Evolutionary conservation across 2,329 filamentous ascomycete species (phyloP), one percentile per base, ranked within the genome.

Genomic region (Clonostachys rosea): DNA sequence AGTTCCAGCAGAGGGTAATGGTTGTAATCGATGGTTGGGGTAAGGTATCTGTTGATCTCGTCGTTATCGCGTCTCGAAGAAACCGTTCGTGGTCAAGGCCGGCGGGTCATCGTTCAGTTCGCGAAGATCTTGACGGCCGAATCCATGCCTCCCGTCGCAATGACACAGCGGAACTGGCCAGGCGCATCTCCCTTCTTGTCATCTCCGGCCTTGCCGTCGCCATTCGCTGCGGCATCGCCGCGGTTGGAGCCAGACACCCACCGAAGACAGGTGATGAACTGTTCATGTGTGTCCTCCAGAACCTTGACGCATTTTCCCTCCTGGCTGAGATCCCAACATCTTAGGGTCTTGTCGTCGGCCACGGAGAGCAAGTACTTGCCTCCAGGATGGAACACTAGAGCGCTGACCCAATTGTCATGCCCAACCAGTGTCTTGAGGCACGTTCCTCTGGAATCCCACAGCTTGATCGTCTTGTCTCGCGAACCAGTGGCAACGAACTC

Each of bases 381-480:
- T 9, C 89, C 88, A 0, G 92, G 92, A 59, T 96, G 92, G 64
- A 96, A 97, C 10, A 90, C 83, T 6, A 96, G 68, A 1, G 80
- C 87, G 34, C 90, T 83, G 9, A 97, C 83, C 92, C 92, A 97
- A 63, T 96, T 96, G 64, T 96, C 91, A 62, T 96, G 92, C 2
- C 92, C 92, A 1, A 83, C 71, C 2, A 97, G 74, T 0, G 87
- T 94, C 64, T 90, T 92, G 61, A 96, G 83, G 53, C 89, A 81
- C 11, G 86, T 90, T 34, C 92, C 92, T 46, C 90, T 81, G 11
- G 85, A 79, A 62, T 96, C 89, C 90, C 91, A 96, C 7, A 97
- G 70, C 58, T 85, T 86, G 61, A 97, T 95, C 0, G 85, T 87
- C 72, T 96, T 96, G 67, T 96, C 92, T 63, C 92, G 77, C 9